Base-by-base conservation (phyloP, 2,329 filamentous ascomycete species). In the Triangularia setosa region DNA sequence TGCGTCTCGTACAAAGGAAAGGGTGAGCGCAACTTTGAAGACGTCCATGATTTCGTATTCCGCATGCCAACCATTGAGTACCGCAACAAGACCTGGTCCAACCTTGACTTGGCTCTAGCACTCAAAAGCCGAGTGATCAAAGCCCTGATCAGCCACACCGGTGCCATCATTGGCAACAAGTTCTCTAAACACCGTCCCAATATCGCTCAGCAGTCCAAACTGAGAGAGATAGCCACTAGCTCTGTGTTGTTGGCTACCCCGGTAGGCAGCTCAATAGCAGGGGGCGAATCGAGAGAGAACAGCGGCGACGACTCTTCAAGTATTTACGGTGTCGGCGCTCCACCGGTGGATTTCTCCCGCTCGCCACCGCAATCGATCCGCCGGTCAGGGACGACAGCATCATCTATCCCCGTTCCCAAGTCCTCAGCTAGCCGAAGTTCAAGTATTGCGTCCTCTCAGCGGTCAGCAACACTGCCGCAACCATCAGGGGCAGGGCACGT, bases 31-130 rank as follows among this genome's bases (percentile, higher is more conserved):
- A 99, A 98, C 72, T 85, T 99, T 64, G 93, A 97, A 78, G 96
- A 99, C 76, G 90, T 99, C 16, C 94, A 99, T 77, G 90, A 98
- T 74, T 96, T 99, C 70, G 95, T 99, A 58, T 99, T 99, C 84
- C 89, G 92, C 33, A 87, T 99, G 78, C 95, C 95, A 3, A 90
- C 91, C 1, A 88, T 99, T 56, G 95, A 99, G 75, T 98, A 97
- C 79, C 88, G 92, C 68, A 99, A 99, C 83, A 99, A 99, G 81
- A 98, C 93, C 8, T 99, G 95, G 95, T 97, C 93, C 6, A 99
- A 98, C 75, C 84, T 99, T 6, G 95, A 99, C 73, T 86, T 99
- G 9, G 93, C 94, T 0, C 83, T 98, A 57, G 90, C 93, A 14
- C 83, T 99, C 61, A 98, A 99, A 80, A 96, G 93, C 74, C 93